Evolutionary conservation across 495 filamentous ascomycete species (phyloP), one percentile per base, ranked within the genome.

Genomic region (Talaromyces trachyspermus): DNA sequence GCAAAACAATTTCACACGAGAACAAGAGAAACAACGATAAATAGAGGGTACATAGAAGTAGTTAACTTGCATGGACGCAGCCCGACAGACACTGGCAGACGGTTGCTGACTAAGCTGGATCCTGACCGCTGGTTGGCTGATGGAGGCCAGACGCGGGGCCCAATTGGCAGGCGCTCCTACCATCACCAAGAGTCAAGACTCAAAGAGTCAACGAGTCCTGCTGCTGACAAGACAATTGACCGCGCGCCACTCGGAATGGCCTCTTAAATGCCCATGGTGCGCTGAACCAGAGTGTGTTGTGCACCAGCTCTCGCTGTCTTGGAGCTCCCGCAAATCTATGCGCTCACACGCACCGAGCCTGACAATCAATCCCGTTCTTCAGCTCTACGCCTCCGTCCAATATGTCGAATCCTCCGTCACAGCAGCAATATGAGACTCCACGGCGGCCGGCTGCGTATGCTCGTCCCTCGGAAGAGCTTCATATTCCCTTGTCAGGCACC

Each of bases 391-490:
- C 39, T 33, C 48, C 56, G 43, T 38, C 52, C 37, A 38, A 38
- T 48, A 72, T 73, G 62, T 67, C 74, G 42, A 76, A 69, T 51
- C 64, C 68, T 20, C 50, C 64, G n/a, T 19, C 29, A 2, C 48
- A 49, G 33, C 70, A 69, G 51, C 58, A 72, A 15, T 82, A 73
- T 60, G 78, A 80, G 23, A 71, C 72, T 20, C 67, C 75, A 30
- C 71, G 79, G 54, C 70, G 79, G 54, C 59, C 68, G 39, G 68
- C 72, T 30, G 61, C 65, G 10, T 74, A 72, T 48, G 68, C 62
- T 22, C 72, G 80, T 40, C 70, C 75, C 38, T 71, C 77, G 51
- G 87, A 90, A 54, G 88, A 94, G 69, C 74, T 90, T 55, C 87
- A 91, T 65, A 83, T 91, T 50, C 78, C 83, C 33, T 18, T 36